phyloP scores from a whole-genome alignment of 352 stramenopile species.

The Aphanomyces invadans region DNA sequence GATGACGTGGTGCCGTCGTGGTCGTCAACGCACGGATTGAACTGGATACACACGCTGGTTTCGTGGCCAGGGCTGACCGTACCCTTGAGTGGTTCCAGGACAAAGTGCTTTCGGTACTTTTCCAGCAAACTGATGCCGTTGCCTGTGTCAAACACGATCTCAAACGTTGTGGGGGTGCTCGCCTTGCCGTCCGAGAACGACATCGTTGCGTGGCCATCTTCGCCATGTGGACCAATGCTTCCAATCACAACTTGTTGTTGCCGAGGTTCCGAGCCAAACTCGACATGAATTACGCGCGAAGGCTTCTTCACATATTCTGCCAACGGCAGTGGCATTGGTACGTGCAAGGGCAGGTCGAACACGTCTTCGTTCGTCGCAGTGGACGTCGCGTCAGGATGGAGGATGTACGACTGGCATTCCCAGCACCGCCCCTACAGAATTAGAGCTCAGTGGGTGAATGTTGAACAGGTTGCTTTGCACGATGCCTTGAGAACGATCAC shows the following conservation, averaged over 20 bases:
- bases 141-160: conserved; percentile 41
- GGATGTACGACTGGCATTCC: conserved; percentile 73
- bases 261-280: conserved; percentile 34
- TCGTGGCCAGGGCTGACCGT: conserved; percentile 45
- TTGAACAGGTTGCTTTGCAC: neutral
- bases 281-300: conserved; percentile 33
- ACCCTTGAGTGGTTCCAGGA: conserved; percentile 59
- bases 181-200: conserved; percentile 21
- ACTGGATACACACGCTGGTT: conserved; percentile 46
- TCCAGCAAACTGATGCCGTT: conserved; percentile 19
- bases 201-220: conserved; percentile 20
- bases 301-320: conserved; percentile 38
- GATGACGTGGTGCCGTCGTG: neutral
- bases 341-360: conserved; percentile 53
- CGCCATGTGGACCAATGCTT: conserved; percentile 30
- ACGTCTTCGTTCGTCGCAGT: conserved; percentile 37
- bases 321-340: conserved; percentile 34
- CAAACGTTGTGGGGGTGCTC: conserved; percentile 37
- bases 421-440: conserved; percentile 52
- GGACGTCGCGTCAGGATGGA: conserved; percentile 26
- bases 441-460: conserved; percentile 14
- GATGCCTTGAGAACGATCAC: conserved; percentile 23
- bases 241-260: conserved; percentile 39
- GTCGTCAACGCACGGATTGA: conserved; percentile 28
- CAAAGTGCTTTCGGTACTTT: conserved; percentile 51